phyloP scores from a whole-genome alignment of 2,329 filamentous ascomycete genomes.

The Ophiobolus disseminans region DNA sequence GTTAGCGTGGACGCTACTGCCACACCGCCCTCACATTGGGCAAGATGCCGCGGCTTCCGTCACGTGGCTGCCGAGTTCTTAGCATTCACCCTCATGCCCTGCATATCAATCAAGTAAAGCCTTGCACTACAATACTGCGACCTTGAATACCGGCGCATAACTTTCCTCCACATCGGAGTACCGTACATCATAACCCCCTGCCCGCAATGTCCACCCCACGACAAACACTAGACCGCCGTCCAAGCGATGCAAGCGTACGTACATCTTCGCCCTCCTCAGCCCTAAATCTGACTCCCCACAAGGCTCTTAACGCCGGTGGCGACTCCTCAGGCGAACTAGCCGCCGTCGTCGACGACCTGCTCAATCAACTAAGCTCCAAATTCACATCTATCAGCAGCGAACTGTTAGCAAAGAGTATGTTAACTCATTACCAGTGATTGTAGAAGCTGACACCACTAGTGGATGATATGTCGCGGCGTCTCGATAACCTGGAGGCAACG shows the following conservation, averaged over 20 bases:
- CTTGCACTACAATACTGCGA: too few relatives aligned
- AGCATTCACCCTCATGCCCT: conserved; percentile 15
- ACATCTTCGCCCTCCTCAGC: conserved; percentile 1
- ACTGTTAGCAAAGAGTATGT: conserved; percentile 84
- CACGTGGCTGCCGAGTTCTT: conserved; percentile 26
- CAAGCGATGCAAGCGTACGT: conserved; percentile 31
- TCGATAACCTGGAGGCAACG: conserved; percentile 82
- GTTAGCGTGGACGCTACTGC: conserved; percentile 32
- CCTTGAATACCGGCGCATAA: too few relatives aligned
- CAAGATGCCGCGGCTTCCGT: conserved; percentile 32
- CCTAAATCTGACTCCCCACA: not conserved
- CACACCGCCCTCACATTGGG: conserved; percentile 39
- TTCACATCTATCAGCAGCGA: conserved; percentile 85
- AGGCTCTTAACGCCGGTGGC: conserved; percentile 28
- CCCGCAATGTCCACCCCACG: conserved; percentile 31
- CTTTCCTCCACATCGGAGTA: too few relatives aligned
- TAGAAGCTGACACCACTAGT: conserved; percentile 60
- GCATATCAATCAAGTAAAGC: too few relatives aligned
- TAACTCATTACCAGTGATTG: not conserved
- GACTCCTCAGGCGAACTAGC: conserved; percentile 67
- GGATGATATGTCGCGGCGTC: conserved; percentile 88
- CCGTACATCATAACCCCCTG: not conserved
- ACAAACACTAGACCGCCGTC: conserved; percentile 24
- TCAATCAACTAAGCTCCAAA: conserved; percentile 84
- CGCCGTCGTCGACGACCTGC: conserved; percentile 82